Conservation (phyloP, 108 stramenopile genomes). For the Nitzschia putrida region DNA sequence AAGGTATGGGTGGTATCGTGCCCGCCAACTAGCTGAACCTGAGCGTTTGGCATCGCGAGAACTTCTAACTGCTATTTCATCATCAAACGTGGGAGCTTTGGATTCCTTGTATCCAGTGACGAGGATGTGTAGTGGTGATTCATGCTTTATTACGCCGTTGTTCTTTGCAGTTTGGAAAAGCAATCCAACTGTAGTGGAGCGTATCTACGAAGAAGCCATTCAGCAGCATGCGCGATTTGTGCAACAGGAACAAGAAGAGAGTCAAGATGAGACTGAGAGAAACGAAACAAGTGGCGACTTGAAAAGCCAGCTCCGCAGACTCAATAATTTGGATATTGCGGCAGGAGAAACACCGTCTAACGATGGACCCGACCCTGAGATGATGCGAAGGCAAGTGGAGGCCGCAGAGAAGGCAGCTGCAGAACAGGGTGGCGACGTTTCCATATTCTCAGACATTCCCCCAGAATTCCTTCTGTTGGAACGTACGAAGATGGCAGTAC, state of each 20-base stretch:
- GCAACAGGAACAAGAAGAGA: neutral
- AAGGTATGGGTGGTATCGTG: too few relatives aligned
- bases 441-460: conserved; percentile 7
- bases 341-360: conserved; percentile 13
- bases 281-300: neutral
- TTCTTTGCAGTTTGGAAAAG: neutral
- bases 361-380: conserved; percentile 1
- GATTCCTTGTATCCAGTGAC: neutral
- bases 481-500: conserved; percentile 1
- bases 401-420: neutral
- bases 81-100: too few relatives aligned
- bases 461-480: conserved; percentile 14
- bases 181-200: neutral
- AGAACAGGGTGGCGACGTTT: neutral
- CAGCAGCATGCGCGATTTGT: neutral
- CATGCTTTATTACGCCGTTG: neutral
- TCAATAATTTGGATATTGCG: conserved; percentile 26
- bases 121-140: neutral
- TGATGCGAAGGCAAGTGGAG: neutral
- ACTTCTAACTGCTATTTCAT: too few relatives aligned
- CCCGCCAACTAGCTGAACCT: too few relatives aligned
- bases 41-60: too few relatives aligned
- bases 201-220: neutral
- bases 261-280: neutral
- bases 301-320: neutral